Evolutionary conservation across 805 yeast species (phyloP), one percentile per base, ranked within the genome.

Genomic region (Hanseniaspora nectarophila): DNA sequence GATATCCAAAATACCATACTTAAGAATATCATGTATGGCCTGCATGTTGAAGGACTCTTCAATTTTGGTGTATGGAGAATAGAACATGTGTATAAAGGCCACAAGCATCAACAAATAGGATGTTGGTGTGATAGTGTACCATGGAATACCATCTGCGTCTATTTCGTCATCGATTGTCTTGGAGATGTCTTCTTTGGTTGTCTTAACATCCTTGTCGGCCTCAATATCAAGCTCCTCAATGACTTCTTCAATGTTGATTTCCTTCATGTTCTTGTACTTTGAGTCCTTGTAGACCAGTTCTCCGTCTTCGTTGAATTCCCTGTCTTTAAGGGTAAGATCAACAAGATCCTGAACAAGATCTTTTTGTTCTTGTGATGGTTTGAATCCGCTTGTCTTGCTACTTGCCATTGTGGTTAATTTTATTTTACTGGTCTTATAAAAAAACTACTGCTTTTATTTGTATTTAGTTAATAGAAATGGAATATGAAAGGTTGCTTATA

Each of bases 31-130:
- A 61, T 89, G 88, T 39, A 86, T 71, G 0, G 97, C 97, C 60
- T 90, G 97, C 43, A 85, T 70, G 59, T 82, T 85, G 72, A 90
- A 90, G 28, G 95, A 85, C 64, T 90, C 97, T 63, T 90, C 97
- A 0, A 90, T 96, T 66, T 90, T 90, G 1, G 97, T 82, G 65
- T 70, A 86, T 0, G 96, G 97, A 0, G 95, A 74, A 1, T 76
- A 59, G 10, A 70, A 56, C 55, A 83, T 58, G 61, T 81, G 80
- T 44, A 67, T 65, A 1, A 71, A 63, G 10, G 83, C 71, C 5
- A 74, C 63, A 3, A 67, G 70, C 20, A 83, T 55, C 15, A 82
- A 63, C 5, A 68, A 54, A 7, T 69, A 59, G 39, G 48, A 42
- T 9, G 51, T 47, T 6, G 51, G 51, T 1, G 51, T 32, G 8